Evolutionary conservation across 331 rosid genomes (phyloP).

Genomic region (Pyrus hybrid): DNA sequence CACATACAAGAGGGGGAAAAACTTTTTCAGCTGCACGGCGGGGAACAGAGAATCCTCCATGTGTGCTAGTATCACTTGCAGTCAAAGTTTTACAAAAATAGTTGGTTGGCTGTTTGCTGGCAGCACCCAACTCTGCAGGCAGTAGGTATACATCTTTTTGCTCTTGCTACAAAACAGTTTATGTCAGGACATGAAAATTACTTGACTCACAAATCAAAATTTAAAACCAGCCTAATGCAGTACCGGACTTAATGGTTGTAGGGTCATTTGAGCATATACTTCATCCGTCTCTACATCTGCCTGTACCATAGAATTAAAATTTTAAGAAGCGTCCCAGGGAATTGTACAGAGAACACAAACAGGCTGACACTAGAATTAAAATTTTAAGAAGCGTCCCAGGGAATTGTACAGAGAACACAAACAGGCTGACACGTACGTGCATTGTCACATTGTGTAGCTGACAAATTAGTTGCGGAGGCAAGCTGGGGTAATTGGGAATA

Average conservation of each 20-base stretch:
- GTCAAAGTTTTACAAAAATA: conserved; percentile 84
- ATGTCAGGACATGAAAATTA: conserved; percentile 10
- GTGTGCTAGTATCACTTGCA: conserved; percentile 41
- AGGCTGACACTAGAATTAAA: background rate
- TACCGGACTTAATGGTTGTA: conserved; percentile 62
- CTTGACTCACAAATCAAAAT: background rate
- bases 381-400: background rate
- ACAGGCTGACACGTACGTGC: conserved; percentile 31
- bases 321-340: background rate
- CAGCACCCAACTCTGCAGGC: conserved; percentile 78
- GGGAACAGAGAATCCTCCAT: conserved; percentile 94
- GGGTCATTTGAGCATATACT: conserved; percentile 90
- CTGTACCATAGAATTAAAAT: conserved; percentile 28
- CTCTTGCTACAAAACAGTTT: conserved; percentile 33
- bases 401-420: conserved; percentile 1
- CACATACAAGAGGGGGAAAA: conserved; percentile 81
- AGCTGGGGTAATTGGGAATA: conserved; percentile 44
- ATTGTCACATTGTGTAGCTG: conserved; percentile 54
- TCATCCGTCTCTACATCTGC: conserved; percentile 90
- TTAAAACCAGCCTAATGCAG: background rate
- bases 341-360: conserved; percentile 2
- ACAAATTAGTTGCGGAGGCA: conserved; percentile 46
- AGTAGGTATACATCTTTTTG: conserved; percentile 68
- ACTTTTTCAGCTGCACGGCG: conserved; percentile 98
- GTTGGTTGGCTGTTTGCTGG: conserved; percentile 79